These are phyloP conservation scores for Clarireedia paspali DNA, from an alignment of 2,329 filamentous ascomycete genomes.

Conservation along the genomic window DNA sequence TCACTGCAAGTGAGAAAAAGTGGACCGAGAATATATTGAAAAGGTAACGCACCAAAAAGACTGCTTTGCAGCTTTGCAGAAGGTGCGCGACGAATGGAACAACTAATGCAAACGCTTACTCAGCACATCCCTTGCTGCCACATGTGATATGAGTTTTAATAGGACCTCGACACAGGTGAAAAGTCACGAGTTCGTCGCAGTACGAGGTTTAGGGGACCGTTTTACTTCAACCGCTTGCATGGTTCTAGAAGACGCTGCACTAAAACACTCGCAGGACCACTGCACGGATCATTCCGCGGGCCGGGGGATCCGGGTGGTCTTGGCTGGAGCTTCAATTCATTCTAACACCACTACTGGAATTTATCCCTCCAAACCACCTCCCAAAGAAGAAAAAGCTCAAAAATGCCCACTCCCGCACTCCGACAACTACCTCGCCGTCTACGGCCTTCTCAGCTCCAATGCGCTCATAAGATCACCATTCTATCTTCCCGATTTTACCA, in stretches of 20 bases:
- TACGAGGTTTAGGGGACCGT: too few species aligned
- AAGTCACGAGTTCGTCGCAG: too few species aligned
- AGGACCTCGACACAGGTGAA: too few species aligned
- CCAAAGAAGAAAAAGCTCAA: background rate
- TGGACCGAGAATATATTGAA: background rate
- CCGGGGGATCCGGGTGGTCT: background rate
- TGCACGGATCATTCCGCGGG: constrained; percentile 1
- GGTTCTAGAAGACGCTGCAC: too few species aligned
- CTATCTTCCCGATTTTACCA: constrained; percentile 44
- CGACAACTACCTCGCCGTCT: constrained; percentile 3
- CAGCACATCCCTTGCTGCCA: too few species aligned
- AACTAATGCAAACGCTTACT: too few species aligned
- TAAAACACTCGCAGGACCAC: too few species aligned
- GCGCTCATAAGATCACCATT: background rate
- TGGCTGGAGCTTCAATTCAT: constrained; percentile 3
- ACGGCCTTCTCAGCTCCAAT: background rate
- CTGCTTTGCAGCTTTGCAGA: background rate
- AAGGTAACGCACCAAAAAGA: background rate
- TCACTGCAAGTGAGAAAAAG: constrained; percentile 3
- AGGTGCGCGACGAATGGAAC: background rate
- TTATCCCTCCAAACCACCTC: constrained; percentile 8
- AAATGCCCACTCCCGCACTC: background rate
- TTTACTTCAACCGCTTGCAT: too few species aligned
- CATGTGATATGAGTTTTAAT: too few species aligned
- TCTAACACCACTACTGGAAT: constrained; percentile 6